These are phyloP conservation scores for Penicillium malachiteum DNA, from an alignment of 495 filamentous ascomycete genomes.

Conservation along the genomic window DNA sequence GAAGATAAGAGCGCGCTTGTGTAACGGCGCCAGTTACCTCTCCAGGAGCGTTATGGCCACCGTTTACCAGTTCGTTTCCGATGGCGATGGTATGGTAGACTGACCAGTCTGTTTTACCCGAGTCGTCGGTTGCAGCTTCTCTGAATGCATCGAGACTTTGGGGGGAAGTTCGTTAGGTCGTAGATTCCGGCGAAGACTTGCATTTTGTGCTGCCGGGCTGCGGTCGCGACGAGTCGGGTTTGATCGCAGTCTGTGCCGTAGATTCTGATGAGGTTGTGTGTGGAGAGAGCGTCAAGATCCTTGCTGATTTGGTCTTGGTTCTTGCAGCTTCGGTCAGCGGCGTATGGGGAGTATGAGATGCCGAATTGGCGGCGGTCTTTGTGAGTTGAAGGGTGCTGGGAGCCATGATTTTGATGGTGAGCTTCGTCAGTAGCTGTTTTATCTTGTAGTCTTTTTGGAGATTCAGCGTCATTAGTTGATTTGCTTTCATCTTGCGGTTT, in stretches of 20 bases:
- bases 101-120: constrained; percentile 53
- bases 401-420: constrained; percentile 7
- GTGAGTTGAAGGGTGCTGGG: neutral
- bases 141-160: constrained; percentile 53
- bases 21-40: constrained; percentile 56
- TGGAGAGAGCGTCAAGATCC: constrained; percentile 57
- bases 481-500: neutral
- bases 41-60: constrained; percentile 47
- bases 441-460: neutral
- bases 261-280: constrained; percentile 64
- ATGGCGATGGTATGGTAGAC: constrained; percentile 68
- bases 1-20: constrained; percentile 55
- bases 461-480: neutral
- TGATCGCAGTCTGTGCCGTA: constrained; percentile 83
- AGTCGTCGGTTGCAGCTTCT: constrained; percentile 42
- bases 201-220: constrained; percentile 56
- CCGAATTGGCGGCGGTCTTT: constrained; percentile 38
- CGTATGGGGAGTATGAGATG: constrained; percentile 76
- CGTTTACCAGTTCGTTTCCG: constrained; percentile 80
- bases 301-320: constrained; percentile 55
- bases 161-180: constrained; percentile 57
- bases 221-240: constrained; percentile 55
- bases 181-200: constrained; percentile 74
- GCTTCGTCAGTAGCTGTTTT: neutral
- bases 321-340: constrained; percentile 64